These are phyloP conservation scores for Mucor plumbeus DNA, from an alignment of 371 early-diverging fungal genomes.

Conservation along the genomic window DNA sequence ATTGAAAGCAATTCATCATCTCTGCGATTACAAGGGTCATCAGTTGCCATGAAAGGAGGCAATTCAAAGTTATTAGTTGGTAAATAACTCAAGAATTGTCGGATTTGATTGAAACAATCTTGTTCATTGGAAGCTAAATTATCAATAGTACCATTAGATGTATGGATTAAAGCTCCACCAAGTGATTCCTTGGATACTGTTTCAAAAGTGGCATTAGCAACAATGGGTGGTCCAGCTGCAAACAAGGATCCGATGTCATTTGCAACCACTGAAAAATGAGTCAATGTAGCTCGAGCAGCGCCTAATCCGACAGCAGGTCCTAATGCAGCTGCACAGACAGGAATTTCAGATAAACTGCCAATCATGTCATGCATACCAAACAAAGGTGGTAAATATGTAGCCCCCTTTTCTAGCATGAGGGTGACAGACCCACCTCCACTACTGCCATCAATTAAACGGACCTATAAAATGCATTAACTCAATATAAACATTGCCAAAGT, in stretches of 20 bases:
- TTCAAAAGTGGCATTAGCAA: conserved; percentile 49
- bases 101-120: conserved; percentile 49
- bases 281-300: conserved; percentile 48
- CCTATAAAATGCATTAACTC: neutral
- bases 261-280: conserved; percentile 48
- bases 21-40: conserved; percentile 35
- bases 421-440: conserved; percentile 50
- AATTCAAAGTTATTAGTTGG: conserved; percentile 36
- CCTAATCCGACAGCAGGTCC: conserved; percentile 54
- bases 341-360: conserved; percentile 48
- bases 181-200: conserved; percentile 45
- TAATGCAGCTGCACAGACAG: conserved; percentile 46
- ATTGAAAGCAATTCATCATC: conserved; percentile 42
- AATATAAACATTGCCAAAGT: too few species aligned
- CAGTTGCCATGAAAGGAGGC: conserved; percentile 24
- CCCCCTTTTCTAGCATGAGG: conserved; percentile 39
- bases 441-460: conserved; percentile 52
- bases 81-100: conserved; percentile 44
- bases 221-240: conserved; percentile 51
- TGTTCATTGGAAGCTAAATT: conserved; percentile 43
- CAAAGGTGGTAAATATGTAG: conserved; percentile 48
- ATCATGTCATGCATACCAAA: conserved; percentile 54
- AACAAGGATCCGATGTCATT: conserved; percentile 46
- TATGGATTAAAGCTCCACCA: conserved; percentile 47
- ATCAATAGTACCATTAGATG: conserved; percentile 50